Evolutionary conservation across 345 rosid species (phyloP), one percentile per base, ranked within the genome.

Genomic region (Boechera divaricarpa): DNA sequence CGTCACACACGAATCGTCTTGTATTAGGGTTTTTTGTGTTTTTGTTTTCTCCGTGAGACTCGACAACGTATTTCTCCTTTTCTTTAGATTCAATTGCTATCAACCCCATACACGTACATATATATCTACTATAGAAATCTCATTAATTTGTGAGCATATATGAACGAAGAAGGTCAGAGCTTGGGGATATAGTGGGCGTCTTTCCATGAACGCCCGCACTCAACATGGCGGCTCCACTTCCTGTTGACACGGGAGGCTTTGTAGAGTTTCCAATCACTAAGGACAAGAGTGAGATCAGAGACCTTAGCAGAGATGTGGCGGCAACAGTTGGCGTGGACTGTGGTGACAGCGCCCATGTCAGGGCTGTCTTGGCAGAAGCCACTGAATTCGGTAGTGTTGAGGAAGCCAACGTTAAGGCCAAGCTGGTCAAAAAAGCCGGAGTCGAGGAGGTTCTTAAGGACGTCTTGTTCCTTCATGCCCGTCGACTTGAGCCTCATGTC

Each of bases 291-390:
- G 0, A 92, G 82, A 69, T 92, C 98, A 38, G 29, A 45, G n/a
- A 92, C 55, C 83, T 94, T 94, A 21, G 98, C 93, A 8, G 56
- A 47, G 6, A 92, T 83, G 9, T 84, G 88, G 18, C 89, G 90
- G 48, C 98, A 91, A 67, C 98, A 94, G 41, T 94, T 94, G 18
- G 97, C 91, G 32, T 94, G 98, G 11, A 90, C 91, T 0, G 93
- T 94, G 7, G 74, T 69, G 2, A 94, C 97, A 0, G 61, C 79
- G 5, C 74, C 32, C 57, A 90, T 38, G 65, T 94, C 86, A 11
- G 5, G 44, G 72, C 93, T 92, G 26, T 87, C 88, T 55, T 83
- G 71, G 52, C 98, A 94, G 67, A 92, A 94, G 35, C 98, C 97
- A 13, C 97, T 91, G 69, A 94, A 92, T 16, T 81, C 63, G 3